Conservation (phyloP, 2,329 filamentous ascomycete genomes). For the Elsinoe fawcettii region DNA sequence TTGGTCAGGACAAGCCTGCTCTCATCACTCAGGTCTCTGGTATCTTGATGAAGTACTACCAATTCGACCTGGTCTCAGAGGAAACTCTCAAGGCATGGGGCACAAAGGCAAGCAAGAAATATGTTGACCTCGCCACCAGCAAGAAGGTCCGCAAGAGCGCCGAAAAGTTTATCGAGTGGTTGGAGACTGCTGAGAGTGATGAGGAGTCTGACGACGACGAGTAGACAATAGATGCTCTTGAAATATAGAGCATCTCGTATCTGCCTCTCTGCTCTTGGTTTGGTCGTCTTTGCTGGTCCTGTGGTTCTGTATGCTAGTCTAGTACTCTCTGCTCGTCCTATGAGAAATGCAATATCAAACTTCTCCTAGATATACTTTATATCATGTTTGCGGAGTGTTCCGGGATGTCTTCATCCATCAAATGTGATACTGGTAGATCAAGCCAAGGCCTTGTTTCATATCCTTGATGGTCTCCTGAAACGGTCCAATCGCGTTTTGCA, state of each 20-base stretch:
- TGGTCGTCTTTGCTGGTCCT: background rate
- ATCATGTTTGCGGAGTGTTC: background rate
- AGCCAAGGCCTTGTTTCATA: background rate
- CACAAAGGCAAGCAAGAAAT: conserved; percentile 95
- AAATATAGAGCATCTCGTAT: background rate
- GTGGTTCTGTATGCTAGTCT: conserved; percentile 1
- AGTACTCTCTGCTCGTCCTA: conserved; percentile 6
- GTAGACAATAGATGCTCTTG: conserved; percentile 1
- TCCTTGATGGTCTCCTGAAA: background rate
- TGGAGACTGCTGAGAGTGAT: conserved; percentile 72
- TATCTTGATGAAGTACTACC: conserved; percentile 83
- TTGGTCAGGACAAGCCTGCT: conserved; percentile 73
- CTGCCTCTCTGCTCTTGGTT: background rate
- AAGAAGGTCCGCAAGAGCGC: conserved; percentile 95
- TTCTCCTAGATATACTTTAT: background rate
- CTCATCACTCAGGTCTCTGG: conserved; percentile 71
- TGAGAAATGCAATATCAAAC: background rate
- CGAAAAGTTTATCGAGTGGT: conserved; percentile 90
- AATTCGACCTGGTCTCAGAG: conserved; percentile 81
- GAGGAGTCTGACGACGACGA: conserved; percentile 60
- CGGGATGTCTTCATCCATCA: background rate
- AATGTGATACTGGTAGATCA: background rate
- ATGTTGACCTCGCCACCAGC: conserved; percentile 79
- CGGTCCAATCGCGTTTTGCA: background rate
- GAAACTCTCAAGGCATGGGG: conserved; percentile 88